Conservation (phyloP, 352 stramenopile genomes). For the Pythium monospermum region DNA sequence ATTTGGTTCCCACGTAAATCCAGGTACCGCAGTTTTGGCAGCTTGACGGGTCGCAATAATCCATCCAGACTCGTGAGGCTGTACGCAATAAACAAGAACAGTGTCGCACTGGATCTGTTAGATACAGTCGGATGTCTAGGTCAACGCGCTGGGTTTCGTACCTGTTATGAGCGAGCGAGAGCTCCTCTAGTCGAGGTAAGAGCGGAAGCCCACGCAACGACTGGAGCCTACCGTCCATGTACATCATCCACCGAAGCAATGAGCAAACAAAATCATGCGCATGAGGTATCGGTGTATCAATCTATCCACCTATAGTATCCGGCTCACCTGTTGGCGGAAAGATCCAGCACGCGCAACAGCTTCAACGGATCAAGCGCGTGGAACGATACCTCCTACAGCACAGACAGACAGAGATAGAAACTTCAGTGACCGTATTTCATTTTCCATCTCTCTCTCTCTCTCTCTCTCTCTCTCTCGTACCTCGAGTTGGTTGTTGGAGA, state of each 20-base stretch:
- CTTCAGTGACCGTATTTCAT: background rate
- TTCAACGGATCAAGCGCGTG: slow-evolving; percentile 52
- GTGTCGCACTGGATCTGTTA: slow-evolving; percentile 2
- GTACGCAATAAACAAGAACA: background rate
- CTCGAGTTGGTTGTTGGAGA: slow-evolving; percentile 80
- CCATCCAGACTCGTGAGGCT: slow-evolving; percentile 53
- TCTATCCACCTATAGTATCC: no score
- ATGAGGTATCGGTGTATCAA: no score
- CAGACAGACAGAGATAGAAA: background rate
- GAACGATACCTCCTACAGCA: slow-evolving; percentile 46
- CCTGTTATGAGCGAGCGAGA: slow-evolving; percentile 76
- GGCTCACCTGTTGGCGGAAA: slow-evolving; percentile 69
- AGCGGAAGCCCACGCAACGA: slow-evolving; percentile 56
- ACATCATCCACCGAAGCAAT: background rate
- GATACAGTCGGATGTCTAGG: background rate
- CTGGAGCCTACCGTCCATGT: slow-evolving; percentile 31
- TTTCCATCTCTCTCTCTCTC: background rate
- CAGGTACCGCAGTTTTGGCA: slow-evolving; percentile 63
- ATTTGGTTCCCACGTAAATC: slow-evolving; percentile 70
- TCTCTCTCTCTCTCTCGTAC: slow-evolving; percentile 12
- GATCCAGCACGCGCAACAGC: slow-evolving; percentile 62
- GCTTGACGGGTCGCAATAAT: slow-evolving; percentile 56
- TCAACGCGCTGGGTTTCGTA: slow-evolving; percentile 6
- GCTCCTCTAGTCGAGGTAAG: slow-evolving; percentile 54
- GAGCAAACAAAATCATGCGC: background rate